These are phyloP conservation scores for Puccinia brachypodii DNA, from an alignment of 1,284 basidiomycete genomes.

Conservation along the genomic window DNA sequence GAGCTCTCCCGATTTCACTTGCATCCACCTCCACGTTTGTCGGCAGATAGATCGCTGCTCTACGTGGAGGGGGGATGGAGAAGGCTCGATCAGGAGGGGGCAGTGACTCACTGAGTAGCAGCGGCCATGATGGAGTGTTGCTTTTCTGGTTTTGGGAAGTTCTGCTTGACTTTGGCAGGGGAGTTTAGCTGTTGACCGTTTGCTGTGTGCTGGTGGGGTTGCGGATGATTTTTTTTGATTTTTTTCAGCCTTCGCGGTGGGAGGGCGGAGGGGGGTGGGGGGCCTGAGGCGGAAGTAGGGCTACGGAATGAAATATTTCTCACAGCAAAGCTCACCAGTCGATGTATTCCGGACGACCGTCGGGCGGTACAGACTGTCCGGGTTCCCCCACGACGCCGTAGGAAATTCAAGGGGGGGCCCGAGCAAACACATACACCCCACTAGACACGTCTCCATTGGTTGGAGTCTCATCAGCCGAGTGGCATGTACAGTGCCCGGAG, in stretches of 20 bases:
- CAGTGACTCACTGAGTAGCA: constrained; percentile 24
- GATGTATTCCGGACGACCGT: neutral
- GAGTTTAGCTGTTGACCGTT: neutral
- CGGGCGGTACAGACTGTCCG: neutral
- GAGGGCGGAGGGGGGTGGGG: too few relatives aligned
- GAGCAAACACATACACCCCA: neutral
- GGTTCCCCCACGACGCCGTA: constrained; percentile 8
- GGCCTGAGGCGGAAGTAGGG: neutral
- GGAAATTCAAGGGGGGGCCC: neutral
- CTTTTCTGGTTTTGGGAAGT: neutral
- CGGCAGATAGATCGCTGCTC: neutral
- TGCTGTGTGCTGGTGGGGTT: neutral
- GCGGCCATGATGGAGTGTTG: constrained; percentile 24
- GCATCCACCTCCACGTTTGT: neutral
- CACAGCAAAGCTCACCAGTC: neutral
- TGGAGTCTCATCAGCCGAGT: too few relatives aligned
- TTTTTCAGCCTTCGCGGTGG: neutral
- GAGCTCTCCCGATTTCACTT: neutral
- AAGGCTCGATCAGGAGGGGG: neutral
- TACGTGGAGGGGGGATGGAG: neutral
- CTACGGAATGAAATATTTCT: too few relatives aligned
- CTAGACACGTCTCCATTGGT: neutral
- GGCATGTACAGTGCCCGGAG: too few relatives aligned
- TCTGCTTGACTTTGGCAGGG: neutral
- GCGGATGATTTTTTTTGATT: too few relatives aligned